Base-by-base conservation (phyloP, 768 basidiomycete genomes). In the Boletus tylopilopsis region DNA sequence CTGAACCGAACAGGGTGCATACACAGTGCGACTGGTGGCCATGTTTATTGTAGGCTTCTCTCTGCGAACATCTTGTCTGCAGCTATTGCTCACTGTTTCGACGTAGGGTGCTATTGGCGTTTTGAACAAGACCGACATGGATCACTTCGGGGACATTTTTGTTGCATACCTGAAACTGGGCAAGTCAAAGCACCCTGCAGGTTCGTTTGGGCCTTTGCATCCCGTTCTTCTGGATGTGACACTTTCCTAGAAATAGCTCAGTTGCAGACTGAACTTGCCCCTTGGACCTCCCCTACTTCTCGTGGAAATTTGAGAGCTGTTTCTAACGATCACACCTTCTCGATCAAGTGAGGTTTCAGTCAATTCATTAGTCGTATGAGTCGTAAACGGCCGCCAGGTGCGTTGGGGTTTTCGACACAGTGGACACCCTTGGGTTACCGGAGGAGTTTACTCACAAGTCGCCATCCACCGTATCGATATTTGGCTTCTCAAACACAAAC, bases 381-480 rank as follows among this genome's bases (percentile, higher is more conserved):
- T 45, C 23, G 22, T 47, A 40, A 54, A 27, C 34, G 18, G 5
- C 24, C 11, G 51, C 27, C 54, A 84, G 81, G 64, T 84, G 83
- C 54, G 57, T 89, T 45, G 86, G 86, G 2, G 85, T 89, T 18
- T 89, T 83, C 58, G 87, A 89, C 58, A 89, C 87, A 6, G 87
- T 88, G n/a, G 85, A 85, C 13, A 76, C 85, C 11, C 63, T 86
- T 24, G 85, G 85, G 10, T 65, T 89, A 15, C 87, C 87, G 1
- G 82, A 82, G 57, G 85, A 87, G 56, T 58, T 88, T 15, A 73
- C 74, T 3, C 64, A 73, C 37, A 65, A 69, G 16, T 73, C 73
- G 11, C 64, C 73, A 15, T 75, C 73, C 47, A 63, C 74, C 13
- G 72, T 67, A 45, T 74, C 72, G 5, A 66, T 86, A 4, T 87